Evolutionary conservation across 805 yeast species (phyloP), one percentile per base, ranked within the genome.

Genomic region (Metschnikowia lachancei): DNA sequence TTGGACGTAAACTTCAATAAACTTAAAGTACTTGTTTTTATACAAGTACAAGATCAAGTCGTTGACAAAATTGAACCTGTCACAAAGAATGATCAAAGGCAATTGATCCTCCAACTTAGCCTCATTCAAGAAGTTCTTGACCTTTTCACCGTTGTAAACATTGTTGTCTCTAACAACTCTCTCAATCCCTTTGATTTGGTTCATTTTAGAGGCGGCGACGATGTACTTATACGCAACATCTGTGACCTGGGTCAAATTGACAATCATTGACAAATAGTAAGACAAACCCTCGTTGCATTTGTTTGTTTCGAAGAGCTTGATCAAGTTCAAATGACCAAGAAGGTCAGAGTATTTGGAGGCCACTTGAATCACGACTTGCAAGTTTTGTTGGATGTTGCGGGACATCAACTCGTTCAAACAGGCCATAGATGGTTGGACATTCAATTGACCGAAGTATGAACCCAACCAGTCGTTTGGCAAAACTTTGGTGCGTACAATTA

Each of bases 1-100:
- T 74, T 94, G 98, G 46, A 94, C 99, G 62, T 92, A 94, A 40
- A 94, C 96, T 73, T 94, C 98, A 68, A 94, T 94, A 60, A 92
- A 94, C 69, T 94, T 90, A 81, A 90, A 87, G 71, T 83, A 92
- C 68, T 92, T 91, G 71, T 91, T 87, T 75, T 92, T 94, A 83
- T 94, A 94, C 65, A 94, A 77, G 72, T 87, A 94, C 61, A 94
- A 78, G 47, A 94, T 83, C 72, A 94, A 80, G 67, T 94, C 99
- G 66, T 94, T 98, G 45, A 91, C 89, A 66, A 82, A 94, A 66
- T 83, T 76, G 72, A 76, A 88, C 63, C 97, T 82, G 73, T 94
- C 98, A 71, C 97, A 91, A 40, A 94, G 97, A 66, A 95, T 87
- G 57, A 95, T 91, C 67, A 94, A 80, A 40, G 99, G 99, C 52